Conservation (phyloP, 2,329 filamentous ascomycete species). For the Incumbomyces delicatus region DNA sequence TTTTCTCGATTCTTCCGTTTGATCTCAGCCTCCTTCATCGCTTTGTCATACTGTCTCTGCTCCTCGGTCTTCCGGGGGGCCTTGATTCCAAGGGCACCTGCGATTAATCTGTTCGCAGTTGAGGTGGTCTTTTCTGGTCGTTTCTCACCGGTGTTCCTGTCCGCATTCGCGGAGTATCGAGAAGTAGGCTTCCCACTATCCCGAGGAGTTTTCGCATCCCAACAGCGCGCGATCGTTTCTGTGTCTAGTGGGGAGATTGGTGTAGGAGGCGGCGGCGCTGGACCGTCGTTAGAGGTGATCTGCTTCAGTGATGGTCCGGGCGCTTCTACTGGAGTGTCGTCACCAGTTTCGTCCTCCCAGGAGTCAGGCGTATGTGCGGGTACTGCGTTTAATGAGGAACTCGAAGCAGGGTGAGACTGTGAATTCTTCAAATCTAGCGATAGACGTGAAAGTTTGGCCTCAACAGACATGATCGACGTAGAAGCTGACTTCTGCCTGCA, state of each 20-base stretch:
- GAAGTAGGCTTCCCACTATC: slow-evolving; percentile 12
- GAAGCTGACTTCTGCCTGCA: neutral
- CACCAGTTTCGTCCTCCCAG: slow-evolving; percentile 29
- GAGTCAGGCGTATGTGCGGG: slow-evolving; percentile 49
- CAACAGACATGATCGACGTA: slow-evolving; percentile 6
- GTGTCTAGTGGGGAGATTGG: slow-evolving; percentile 45
- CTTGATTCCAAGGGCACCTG: slow-evolving; percentile 71
- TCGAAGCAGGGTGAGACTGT: neutral
- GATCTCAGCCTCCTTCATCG: slow-evolving; percentile 73
- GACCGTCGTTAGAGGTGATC: slow-evolving; percentile 16
- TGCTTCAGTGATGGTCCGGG: slow-evolving; percentile 10
- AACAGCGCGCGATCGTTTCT: neutral
- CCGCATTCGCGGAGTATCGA: neutral
- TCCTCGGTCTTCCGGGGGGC: slow-evolving; percentile 77
- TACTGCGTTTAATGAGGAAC: slow-evolving; percentile 1
- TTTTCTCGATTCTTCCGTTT: slow-evolving; percentile 64
- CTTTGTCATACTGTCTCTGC: slow-evolving; percentile 67
- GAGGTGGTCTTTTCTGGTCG: slow-evolving; percentile 84
- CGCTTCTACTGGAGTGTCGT: slow-evolving; percentile 14
- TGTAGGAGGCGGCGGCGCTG: slow-evolving; percentile 52
- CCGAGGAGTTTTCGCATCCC: neutral
- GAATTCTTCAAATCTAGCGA: slow-evolving; percentile 12
- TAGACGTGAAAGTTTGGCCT: slow-evolving; percentile 12
- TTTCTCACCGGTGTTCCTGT: neutral
- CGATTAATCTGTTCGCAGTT: slow-evolving; percentile 81